Evolutionary conservation across 2,329 filamentous ascomycete genomes (phyloP).

Genomic region (Ramichloridium luteum): DNA sequence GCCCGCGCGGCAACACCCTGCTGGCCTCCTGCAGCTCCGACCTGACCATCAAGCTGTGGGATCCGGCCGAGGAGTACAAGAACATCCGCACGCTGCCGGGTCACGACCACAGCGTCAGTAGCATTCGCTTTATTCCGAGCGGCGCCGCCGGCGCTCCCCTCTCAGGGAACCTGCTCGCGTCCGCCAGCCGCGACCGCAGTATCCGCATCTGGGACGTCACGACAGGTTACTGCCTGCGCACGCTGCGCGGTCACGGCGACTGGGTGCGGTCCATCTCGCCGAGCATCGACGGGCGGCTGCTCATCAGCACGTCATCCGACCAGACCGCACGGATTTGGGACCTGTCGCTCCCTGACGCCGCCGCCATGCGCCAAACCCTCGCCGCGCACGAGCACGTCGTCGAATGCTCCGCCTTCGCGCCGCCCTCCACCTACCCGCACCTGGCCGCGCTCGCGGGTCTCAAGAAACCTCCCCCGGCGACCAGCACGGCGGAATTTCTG

Average conservation of each 20-base stretch:
- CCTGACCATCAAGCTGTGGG: conserved; percentile 89
- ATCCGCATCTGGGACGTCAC: conserved; percentile 86
- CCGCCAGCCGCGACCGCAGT: conserved; percentile 73
- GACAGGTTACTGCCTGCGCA: conserved; percentile 84
- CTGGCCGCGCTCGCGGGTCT: conserved; percentile 66
- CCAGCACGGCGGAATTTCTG: conserved; percentile 71
- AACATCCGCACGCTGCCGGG: conserved; percentile 85
- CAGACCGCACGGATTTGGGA: conserved; percentile 78
- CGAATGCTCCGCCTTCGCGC: conserved; percentile 78
- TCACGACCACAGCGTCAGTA: conserved; percentile 84
- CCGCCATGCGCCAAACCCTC: conserved; percentile 54
- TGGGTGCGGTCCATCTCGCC: conserved; percentile 88
- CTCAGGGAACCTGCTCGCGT: conserved; percentile 77
- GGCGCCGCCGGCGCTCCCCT: conserved; percentile 64
- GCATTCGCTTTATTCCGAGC: conserved; percentile 76
- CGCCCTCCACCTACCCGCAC: conserved; percentile 63
- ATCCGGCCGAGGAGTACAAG: conserved; percentile 84
- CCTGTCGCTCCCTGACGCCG: conserved; percentile 56
- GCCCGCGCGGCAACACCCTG: conserved; percentile 65
- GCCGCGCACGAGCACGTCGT: conserved; percentile 77
- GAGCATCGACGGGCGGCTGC: conserved; percentile 68
- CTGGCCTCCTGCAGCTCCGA: conserved; percentile 79
- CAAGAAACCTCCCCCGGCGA: conserved; percentile 65
- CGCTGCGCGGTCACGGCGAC: conserved; percentile 70
- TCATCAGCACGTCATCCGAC: conserved; percentile 74